A percentile compares a stretch with the other conserved stretches of the same genome.
phyloP scores from a whole-genome alignment of 2,329 filamentous ascomycete genomes.

The Fusarium chaquense region DNA sequence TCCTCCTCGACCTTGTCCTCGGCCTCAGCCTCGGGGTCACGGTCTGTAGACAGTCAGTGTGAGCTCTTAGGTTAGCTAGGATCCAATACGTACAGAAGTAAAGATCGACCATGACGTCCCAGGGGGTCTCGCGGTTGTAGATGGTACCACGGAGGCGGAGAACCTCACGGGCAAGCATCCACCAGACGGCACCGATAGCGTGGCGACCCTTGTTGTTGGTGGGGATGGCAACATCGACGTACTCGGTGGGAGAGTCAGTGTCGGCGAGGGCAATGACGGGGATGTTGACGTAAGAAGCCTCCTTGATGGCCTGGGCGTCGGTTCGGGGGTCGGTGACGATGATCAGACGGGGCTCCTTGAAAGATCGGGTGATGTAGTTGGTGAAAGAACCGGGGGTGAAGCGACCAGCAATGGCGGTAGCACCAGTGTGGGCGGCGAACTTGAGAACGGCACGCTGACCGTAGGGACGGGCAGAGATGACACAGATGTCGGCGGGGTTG shows the following conservation, averaged over 20 bases:
- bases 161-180: conserved; percentile 99
- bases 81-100: conserved; percentile 84
- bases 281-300: conserved; percentile 99
- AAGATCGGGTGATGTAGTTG: conserved; percentile 99
- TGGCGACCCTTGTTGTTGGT: conserved; percentile 99
- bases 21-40: conserved; percentile 99
- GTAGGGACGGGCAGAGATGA: conserved; percentile 99
- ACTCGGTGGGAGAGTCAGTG: conserved; percentile 99
- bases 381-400: conserved; percentile 99
- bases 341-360: conserved; percentile 99
- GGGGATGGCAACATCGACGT: conserved; percentile 99
- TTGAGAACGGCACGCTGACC: conserved; percentile 99
- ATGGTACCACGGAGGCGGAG: conserved; percentile 98
- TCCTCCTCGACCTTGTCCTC: conserved; percentile 97
- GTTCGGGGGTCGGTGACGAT: conserved; percentile 99
- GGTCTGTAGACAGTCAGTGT: conserved; percentile 68
- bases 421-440: conserved; percentile 98
- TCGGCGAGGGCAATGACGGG: conserved; percentile 99
- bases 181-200: conserved; percentile 98
- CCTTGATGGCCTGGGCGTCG: conserved; percentile 99
- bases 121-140: conserved; percentile 93
- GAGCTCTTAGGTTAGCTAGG: background rate
- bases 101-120: conserved; percentile 99
- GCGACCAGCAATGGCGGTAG: conserved; percentile 97
- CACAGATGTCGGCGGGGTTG: conserved; percentile 99